A percentile compares a stretch with the other conserved stretches of the same genome.
Evolutionary conservation across 768 basidiomycete genomes (phyloP).

Genomic region (Boletales sp.): DNA sequence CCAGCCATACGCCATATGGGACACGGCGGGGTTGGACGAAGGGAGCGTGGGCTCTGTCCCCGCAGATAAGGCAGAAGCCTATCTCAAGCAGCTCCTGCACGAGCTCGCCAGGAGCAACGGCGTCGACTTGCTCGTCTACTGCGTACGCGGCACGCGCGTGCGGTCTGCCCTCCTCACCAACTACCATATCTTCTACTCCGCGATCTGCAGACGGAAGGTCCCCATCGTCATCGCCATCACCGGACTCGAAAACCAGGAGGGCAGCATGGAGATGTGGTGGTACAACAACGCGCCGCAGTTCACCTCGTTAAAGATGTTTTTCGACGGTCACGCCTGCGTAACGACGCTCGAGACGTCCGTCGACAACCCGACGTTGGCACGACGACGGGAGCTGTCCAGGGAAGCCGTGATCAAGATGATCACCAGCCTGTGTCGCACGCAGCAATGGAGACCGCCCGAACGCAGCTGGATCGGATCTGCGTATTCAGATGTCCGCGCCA

Average conservation of each 20-base stretch:
- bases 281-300: conserved; percentile 21
- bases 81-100: conserved; percentile 34
- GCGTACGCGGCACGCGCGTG: conserved; percentile 38
- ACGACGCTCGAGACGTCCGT: conserved; percentile 23
- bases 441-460: conserved; percentile 28
- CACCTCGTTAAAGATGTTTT: conserved; percentile 22
- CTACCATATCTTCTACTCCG: conserved; percentile 37
- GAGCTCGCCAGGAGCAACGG: conserved; percentile 33
- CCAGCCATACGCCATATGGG: conserved; percentile 27
- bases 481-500: conserved; percentile 23
- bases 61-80: conserved; percentile 28
- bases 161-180: conserved; percentile 33
- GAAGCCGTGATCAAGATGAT: conserved; percentile 20
- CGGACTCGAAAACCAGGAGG: conserved; percentile 37
- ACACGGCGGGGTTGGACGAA: conserved; percentile 34
- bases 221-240: conserved; percentile 41
- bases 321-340: conserved; percentile 31
- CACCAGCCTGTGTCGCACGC: conserved; percentile 11
- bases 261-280: conserved; percentile 34
- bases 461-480: conserved; percentile 27
- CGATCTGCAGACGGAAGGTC: conserved; percentile 37
- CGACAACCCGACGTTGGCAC: conserved; percentile 8
- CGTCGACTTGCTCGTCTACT: conserved; percentile 39
- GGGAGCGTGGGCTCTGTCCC: conserved; percentile 24
- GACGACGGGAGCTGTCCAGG: conserved; percentile 25